These are phyloP conservation scores for Solanum peruvianum DNA, from an alignment of 257 asterid species.

Conservation along the genomic window DNA sequence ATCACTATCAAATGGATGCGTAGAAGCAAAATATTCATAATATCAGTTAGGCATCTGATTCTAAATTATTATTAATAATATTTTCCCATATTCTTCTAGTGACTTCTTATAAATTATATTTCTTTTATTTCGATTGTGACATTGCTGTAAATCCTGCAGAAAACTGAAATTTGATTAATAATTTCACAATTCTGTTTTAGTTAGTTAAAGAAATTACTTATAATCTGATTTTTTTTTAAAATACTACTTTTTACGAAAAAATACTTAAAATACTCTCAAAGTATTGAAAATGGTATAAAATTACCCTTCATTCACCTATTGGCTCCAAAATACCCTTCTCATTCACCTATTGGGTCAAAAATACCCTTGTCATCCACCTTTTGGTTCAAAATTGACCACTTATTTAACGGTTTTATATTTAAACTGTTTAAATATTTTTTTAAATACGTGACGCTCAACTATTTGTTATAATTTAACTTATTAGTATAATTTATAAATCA, in stretches of 20 bases:
- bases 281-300: too few relatives aligned
- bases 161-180: background rate
- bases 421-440: too few relatives aligned
- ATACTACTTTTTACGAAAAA: background rate
- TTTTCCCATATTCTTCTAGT: background rate
- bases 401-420: too few relatives aligned
- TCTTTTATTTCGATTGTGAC: background rate
- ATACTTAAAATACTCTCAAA: too few relatives aligned
- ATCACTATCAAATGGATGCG: background rate
- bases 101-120: background rate
- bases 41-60: background rate
- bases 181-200: background rate
- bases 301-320: too few relatives aligned
- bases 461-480: too few relatives aligned
- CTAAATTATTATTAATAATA: background rate
- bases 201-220: background rate
- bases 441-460: too few relatives aligned
- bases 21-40: background rate
- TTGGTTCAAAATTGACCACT: too few relatives aligned
- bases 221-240: background rate
- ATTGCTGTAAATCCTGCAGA: background rate
- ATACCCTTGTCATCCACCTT: too few relatives aligned
- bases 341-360: too few relatives aligned
- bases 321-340: too few relatives aligned
- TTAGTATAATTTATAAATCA: too few relatives aligned